Percentiles rank a stretch among this genome's conserved stretches.
Evolutionary conservation across 2,329 filamentous ascomycete genomes (phyloP).

Genomic region (Colletotrichum nymphaeae): DNA sequence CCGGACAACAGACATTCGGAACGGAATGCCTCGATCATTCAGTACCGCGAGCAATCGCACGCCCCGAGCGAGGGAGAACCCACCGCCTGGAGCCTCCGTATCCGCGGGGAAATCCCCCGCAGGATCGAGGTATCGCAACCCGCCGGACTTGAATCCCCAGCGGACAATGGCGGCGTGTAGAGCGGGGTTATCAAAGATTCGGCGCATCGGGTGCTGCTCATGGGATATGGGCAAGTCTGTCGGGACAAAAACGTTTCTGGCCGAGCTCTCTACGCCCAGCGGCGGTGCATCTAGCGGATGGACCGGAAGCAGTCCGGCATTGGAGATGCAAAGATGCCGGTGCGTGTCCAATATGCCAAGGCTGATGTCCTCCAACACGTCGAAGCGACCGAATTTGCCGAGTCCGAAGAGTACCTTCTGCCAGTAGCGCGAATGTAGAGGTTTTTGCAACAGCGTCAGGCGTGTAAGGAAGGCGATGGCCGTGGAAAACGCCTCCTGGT

Average conservation of each 20-base stretch:
- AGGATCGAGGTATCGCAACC: constrained; percentile 34
- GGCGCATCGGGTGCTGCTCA: constrained; percentile 58
- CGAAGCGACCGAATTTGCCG: constrained; percentile 54
- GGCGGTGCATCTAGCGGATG: constrained; percentile 56
- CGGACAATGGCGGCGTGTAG: constrained; percentile 55
- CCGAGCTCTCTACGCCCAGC: not conserved
- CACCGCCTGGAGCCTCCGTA: constrained; percentile 33
- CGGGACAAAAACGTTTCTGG: constrained; percentile 40
- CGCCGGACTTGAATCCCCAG: constrained; percentile 56
- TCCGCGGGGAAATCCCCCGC: not conserved
- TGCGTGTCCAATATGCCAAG: constrained; percentile 56
- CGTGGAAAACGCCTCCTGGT: constrained; percentile 4
- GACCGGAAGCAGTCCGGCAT: constrained; percentile 52
- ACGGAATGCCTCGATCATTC: constrained; percentile 48
- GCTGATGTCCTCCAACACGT: constrained; percentile 57
- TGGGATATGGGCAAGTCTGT: constrained; percentile 55
- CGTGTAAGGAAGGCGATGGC: constrained; percentile 24
- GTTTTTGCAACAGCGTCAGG: constrained; percentile 15
- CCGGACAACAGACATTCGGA: constrained; percentile 39
- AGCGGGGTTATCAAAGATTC: constrained; percentile 53
- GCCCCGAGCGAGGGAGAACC: constrained; percentile 49
- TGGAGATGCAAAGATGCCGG: constrained; percentile 38
- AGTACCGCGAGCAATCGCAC: constrained; percentile 49
- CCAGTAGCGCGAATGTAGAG: constrained; percentile 54
- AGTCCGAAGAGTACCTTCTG: constrained; percentile 56